These are phyloP conservation scores for Poronia punctata DNA, from an alignment of 495 filamentous ascomycete species.

Conservation along the genomic window DNA sequence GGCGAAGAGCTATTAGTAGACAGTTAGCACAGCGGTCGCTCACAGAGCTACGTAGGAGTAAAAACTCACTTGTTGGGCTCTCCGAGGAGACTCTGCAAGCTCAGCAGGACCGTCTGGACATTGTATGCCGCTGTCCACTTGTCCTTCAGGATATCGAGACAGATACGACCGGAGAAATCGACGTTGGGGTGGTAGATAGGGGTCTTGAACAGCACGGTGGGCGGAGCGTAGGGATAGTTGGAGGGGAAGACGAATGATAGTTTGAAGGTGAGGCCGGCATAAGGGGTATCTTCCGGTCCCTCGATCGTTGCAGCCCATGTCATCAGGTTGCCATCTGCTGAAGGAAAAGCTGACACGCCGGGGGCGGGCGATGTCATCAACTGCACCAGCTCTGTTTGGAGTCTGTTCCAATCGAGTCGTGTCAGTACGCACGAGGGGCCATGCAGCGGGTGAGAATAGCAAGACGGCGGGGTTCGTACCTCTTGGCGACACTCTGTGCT, in stretches of 20 bases:
- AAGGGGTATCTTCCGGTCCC: constrained; percentile 87
- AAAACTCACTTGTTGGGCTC: constrained; percentile 89
- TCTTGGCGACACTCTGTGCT: constrained; percentile 73
- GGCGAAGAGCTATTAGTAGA: constrained; percentile 66
- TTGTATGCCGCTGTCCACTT: constrained; percentile 96
- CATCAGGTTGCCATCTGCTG: constrained; percentile 80
- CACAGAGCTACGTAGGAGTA: background rate
- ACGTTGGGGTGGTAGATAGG: constrained; percentile 94
- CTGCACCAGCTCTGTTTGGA: constrained; percentile 96
- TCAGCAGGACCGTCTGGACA: constrained; percentile 84
- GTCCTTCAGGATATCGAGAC: constrained; percentile 95
- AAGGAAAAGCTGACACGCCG: constrained; percentile 91
- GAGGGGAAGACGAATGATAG: constrained; percentile 85
- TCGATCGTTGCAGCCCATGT: constrained; percentile 90
- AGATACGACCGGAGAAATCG: constrained; percentile 87
- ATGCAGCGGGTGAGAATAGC: background rate
- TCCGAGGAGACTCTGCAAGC: constrained; percentile 88
- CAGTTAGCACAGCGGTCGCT: background rate
- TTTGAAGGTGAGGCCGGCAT: constrained; percentile 83
- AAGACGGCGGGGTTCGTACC: constrained; percentile 38
- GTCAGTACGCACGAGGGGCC: constrained; percentile 10
- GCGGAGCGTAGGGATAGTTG: constrained; percentile 91
- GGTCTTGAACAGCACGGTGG: constrained; percentile 87
- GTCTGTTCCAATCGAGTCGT: too few relatives aligned
- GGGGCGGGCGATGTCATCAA: constrained; percentile 92